Conservation (phyloP, 169 alveolate genomes). For the Besnoitia besnoiti region DNA sequence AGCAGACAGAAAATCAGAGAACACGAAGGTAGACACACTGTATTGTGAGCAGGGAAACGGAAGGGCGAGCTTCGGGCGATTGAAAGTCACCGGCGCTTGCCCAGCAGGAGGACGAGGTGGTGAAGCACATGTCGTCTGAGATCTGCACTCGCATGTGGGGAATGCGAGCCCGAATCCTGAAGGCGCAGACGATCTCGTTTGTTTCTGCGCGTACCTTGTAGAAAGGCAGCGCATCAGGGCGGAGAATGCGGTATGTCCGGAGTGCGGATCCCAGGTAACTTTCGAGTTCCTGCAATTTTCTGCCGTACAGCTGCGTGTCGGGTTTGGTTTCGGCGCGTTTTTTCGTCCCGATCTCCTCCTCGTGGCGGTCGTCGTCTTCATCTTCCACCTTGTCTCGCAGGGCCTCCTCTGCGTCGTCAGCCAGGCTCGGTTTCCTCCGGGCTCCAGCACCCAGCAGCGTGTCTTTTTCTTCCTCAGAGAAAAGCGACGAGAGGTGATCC, state of each 20-base stretch:
- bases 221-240: conserved; percentile 31
- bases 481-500: neutral
- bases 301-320: neutral
- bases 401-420: neutral
- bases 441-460: neutral
- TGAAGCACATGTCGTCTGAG: no score
- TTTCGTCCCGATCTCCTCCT: neutral
- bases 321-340: neutral
- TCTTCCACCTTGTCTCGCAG: neutral
- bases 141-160: no score
- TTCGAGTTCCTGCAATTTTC: conserved; percentile 32
- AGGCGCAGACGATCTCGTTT: no score
- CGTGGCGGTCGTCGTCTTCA: neutral
- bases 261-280: neutral
- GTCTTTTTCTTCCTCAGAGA: neutral
- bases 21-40: no score
- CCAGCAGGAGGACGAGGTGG: no score
- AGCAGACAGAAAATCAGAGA: no score
- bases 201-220: neutral
- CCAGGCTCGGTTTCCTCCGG: neutral
- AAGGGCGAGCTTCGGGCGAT: no score
- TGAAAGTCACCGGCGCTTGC: no score
- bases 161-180: no score
- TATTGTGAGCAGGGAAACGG: no score
- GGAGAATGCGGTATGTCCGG: neutral